Percentiles rank a stretch among this genome's conserved stretches.
phyloP scores from a whole-genome alignment of 2,329 filamentous ascomycete genomes.

The Hypoxylon sp. region DNA sequence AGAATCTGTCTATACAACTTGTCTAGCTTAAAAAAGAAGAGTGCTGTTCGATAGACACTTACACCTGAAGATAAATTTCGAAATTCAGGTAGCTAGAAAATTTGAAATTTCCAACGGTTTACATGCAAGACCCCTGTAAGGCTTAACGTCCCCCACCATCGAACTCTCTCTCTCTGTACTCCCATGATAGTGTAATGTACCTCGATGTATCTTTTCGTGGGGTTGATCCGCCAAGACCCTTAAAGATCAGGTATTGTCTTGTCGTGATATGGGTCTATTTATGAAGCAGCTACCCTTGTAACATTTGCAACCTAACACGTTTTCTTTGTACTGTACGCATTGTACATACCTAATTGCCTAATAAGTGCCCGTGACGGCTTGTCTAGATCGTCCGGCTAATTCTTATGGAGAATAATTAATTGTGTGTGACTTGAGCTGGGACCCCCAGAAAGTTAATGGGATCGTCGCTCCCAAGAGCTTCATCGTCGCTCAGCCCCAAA shows the following conservation, averaged over 20 bases:
- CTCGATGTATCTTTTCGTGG: conserved; percentile 25
- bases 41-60: conserved; percentile 9
- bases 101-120: conserved; percentile 33
- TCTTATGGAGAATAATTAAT: conserved; percentile 6
- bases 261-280: conserved; percentile 19
- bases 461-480: conserved; percentile 38
- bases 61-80: conserved; percentile 24
- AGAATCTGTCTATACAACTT: background rate
- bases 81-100: conserved; percentile 26
- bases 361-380: conserved; percentile 15
- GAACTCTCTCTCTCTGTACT: conserved; percentile 5
- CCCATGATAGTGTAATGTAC: conserved; percentile 6
- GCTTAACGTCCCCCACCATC: conserved; percentile 41
- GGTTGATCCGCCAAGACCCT: conserved; percentile 35
- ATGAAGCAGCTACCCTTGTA: conserved; percentile 23
- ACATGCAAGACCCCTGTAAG: conserved; percentile 27
- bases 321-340: conserved; percentile 20
- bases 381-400: conserved; percentile 23
- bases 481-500: conserved; percentile 41
- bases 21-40: background rate
- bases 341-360: conserved; percentile 15
- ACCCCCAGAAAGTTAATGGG: conserved; percentile 15
- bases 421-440: conserved; percentile 25
- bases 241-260: conserved; percentile 11
- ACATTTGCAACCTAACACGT: conserved; percentile 39